Evolutionary conservation across 2,329 filamentous ascomycete species (phyloP), one percentile per base, ranked within the genome.

Genomic region (Fusarium protoensiforme): DNA sequence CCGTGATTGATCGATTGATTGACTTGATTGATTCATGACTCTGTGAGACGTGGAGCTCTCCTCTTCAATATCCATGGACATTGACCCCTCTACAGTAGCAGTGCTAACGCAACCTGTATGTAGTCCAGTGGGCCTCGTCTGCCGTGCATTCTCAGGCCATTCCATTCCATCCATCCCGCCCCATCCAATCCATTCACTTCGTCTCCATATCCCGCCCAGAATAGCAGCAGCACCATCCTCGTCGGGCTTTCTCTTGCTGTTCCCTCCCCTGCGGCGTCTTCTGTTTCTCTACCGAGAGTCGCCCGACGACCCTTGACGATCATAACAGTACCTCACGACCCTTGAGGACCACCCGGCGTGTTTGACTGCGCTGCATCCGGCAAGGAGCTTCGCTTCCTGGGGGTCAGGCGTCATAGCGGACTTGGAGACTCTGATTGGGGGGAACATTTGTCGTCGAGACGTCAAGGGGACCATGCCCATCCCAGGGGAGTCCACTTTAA

Each of bases 341-440:
- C 61, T 67, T 43, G 59, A 65, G 13, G 13, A 46, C 41, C 41
- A 46, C 33, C 67, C 24, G 61, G 41, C 33, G 51, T 67, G 71
- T 71, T 67, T 74, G 75, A 70, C 64, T 41, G 60, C 61, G 61
- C 70, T 72, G 62, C 36, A 75, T 71, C 48, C 48, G 74, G 74
- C 27, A 73, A 75, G 63, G 41, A 73, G 67, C 38, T 39, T 39
- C 67, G 53, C 69, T 67, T n/a, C n/a, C n/a, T n/a, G n/a, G 60
- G 62, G 62, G 62, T 35, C 56, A 41, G 36, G 35, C 63, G 48
- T 66, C 65, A 65, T 57, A 58, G 61, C 61, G 67, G 64, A 36
- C 46, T 48, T 62, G 41, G 51, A 18, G 41, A 60, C 53, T 64
- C 59, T 77, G 68, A 77, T 77, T 77, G 75, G 75, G 61, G 68